A percentile compares a stretch with the other conserved stretches of the same genome.
Conservation (phyloP, 2,329 filamentous ascomycete species). For the Beauveria sp. region DNA sequence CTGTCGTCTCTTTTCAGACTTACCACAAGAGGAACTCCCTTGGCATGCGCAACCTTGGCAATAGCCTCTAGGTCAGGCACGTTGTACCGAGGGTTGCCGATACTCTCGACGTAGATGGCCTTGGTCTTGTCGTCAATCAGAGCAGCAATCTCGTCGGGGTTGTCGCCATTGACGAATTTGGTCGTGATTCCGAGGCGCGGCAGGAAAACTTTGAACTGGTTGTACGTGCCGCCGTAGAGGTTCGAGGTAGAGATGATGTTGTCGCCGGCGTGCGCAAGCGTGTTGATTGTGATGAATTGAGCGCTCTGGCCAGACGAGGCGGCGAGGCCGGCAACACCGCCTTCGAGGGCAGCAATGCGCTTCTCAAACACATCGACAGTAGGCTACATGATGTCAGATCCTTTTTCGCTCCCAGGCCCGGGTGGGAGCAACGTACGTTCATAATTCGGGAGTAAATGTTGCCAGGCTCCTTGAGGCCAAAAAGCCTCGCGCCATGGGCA, state of each 20-base stretch:
- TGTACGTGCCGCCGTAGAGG: conserved; percentile 92
- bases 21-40: conserved; percentile 58
- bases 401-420: background rate
- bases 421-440: conserved; percentile 55
- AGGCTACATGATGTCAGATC: conserved; percentile 45
- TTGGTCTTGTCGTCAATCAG: conserved; percentile 91
- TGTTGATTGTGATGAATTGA: conserved; percentile 81
- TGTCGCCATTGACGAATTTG: conserved; percentile 81
- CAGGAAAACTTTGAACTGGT: conserved; percentile 89
- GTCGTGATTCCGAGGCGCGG: conserved; percentile 80
- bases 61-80: conserved; percentile 86
- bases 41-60: conserved; percentile 65
- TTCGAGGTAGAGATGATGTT: conserved; percentile 90
- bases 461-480: conserved; percentile 92
- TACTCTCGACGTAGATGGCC: conserved; percentile 84
- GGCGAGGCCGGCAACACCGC: conserved; percentile 79
- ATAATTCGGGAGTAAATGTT: conserved; percentile 97
- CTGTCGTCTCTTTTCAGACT: conserved; percentile 18
- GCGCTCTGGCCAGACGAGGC: conserved; percentile 82
- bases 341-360: conserved; percentile 90
- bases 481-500: conserved; percentile 87
- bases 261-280: conserved; percentile 81
- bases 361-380: conserved; percentile 96
- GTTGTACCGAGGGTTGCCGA: conserved; percentile 91
- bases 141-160: conserved; percentile 67